Percentiles rank a stretch among this genome's conserved stretches.
Evolutionary conservation across 2,329 filamentous ascomycete genomes (phyloP).

Genomic region (Ophiostoma ips): DNA sequence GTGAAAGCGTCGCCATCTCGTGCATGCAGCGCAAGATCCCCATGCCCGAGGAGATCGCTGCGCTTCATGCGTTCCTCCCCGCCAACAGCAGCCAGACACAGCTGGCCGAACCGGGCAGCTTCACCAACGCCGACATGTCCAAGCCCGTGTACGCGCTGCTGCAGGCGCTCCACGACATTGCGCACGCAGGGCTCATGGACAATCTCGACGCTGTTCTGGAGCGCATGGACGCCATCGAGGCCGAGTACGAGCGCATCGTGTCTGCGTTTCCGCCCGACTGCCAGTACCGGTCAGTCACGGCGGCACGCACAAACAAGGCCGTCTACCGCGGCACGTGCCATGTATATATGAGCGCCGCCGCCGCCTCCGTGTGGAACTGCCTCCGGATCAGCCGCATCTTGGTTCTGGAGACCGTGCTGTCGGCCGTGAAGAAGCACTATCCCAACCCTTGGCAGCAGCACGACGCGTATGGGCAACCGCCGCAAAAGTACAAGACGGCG

Average conservation of each 20-base stretch:
- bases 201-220: conserved; percentile 29
- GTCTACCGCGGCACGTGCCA: conserved; percentile 30
- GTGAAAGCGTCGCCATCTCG: conserved; percentile 35
- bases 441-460: conserved; percentile 14
- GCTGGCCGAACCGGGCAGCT: conserved; percentile 21
- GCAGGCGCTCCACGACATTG: conserved; percentile 32
- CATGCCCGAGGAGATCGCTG: conserved; percentile 32
- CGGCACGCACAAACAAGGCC: conserved; percentile 26
- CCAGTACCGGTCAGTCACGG: conserved; percentile 28
- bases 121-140: conserved; percentile 25
- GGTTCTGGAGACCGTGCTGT: conserved; percentile 32
- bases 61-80: conserved; percentile 30
- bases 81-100: conserved; percentile 18
- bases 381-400: conserved; percentile 32
- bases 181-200: conserved; percentile 21
- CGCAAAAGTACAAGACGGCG: conserved; percentile 20
- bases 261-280: conserved; percentile 26
- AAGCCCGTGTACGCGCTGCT: conserved; percentile 31
- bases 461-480: conserved; percentile 14
- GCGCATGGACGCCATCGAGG: conserved; percentile 26
- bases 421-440: conserved; percentile 26
- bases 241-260: conserved; percentile 27
- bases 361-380: conserved; percentile 35
- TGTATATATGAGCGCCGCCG: conserved; percentile 30
- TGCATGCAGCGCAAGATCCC: conserved; percentile 35